Evolutionary conservation across 2,329 filamentous ascomycete genomes (phyloP), one percentile per base, ranked within the genome.

Genomic region (Neopestalotiopsis clavispora): DNA sequence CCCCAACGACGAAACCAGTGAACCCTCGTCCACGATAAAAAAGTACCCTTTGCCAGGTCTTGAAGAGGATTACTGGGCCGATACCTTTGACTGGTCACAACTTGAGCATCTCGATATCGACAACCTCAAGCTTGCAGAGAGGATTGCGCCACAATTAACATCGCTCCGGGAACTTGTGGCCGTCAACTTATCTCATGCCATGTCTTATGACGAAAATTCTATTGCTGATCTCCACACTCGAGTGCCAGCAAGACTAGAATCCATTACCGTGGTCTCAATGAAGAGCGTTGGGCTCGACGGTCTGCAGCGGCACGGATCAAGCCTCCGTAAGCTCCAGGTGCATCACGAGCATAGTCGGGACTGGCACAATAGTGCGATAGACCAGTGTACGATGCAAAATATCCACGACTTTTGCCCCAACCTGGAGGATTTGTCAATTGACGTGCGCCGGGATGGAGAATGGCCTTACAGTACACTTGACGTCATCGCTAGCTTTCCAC

Each of bases 41-140:
- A 38, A 69, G 32, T 23, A 23, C 3, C 5, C 20, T 42, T 45
- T 45, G 42, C 4, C 9, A 7, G 65, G 60, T 12, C 17, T 6
- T 5, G 70, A 71, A 42, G 32, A 4, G 58, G 61, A 66, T 40
- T 71, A 67, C 57, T 71, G 70, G 70, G 68, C 68, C 20, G 28
- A 45, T 7, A 56, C 12, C 10, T 71, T 71, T 65, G 65, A 68
- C 42, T 71, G 68, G 68, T 70, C 70, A 1, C 66, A 58, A 13
- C 65, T 71, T 5, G 38, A 59, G 17, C 23, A n/a, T 30, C 57
- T 71, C 13, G 20, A 30, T 6, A 69, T 42, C 6, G 3, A 23
- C 38, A 13, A 57, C 3, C 14, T 12, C 1, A 9, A 28, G 17
- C 12, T 69, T 20, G 68, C 28, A 40, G 23, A 34, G 9, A 20